Base-by-base conservation (phyloP, 192 early-diverging fungal species). In the Funneliformis geosporum region DNA sequence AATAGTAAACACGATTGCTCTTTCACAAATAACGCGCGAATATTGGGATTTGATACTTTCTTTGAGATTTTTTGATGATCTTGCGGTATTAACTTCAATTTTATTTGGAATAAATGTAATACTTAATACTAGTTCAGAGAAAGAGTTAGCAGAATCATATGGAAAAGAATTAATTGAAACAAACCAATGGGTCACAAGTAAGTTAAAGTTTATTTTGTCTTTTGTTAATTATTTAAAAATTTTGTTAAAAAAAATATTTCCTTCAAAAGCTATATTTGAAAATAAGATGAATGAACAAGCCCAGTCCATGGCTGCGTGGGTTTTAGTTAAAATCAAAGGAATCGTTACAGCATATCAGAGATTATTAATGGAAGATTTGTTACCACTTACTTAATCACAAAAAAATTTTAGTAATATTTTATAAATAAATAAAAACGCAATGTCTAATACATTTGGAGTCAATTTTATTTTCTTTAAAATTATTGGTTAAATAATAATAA, bases 11-110 rank as follows among this genome's bases (percentile, higher is more conserved):
- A 70, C 38, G n/a, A 23, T 70, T 28, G 27, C n/a, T 21, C n/a
- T 59, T 23, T 33, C 40, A 79, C 46, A 70, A 79, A 79, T 79
- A n/a, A 25, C 38, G 21, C 43, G 50, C 14, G 77, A 79, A 70
- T 79, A 25, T 60, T 79, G 77, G 77, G 77, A 79, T n/a, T 60
- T 79, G 21, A 69, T 79, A 38, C 43, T 79, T n/a, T 79, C 77
- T 65, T 42, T 79, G 39, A 33, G 77, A 55, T 79, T 59, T 70
- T 23, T 33, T 43, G 65, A 68, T 70, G 77, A 79, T 70, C 67
- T 28, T 1, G 25, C 39, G 40, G 50, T 79, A 42, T 33, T 70
- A 25, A 55, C 38, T 11, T 55, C 77, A 61, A 43, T 79, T 42
- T 62, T 79, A 11, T 70, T 43, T 40, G 68, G 77, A 23, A 55